Conservation (phyloP, 225 moss, liverwort and hornwort genomes). For the Antitrichia curtipendula region DNA sequence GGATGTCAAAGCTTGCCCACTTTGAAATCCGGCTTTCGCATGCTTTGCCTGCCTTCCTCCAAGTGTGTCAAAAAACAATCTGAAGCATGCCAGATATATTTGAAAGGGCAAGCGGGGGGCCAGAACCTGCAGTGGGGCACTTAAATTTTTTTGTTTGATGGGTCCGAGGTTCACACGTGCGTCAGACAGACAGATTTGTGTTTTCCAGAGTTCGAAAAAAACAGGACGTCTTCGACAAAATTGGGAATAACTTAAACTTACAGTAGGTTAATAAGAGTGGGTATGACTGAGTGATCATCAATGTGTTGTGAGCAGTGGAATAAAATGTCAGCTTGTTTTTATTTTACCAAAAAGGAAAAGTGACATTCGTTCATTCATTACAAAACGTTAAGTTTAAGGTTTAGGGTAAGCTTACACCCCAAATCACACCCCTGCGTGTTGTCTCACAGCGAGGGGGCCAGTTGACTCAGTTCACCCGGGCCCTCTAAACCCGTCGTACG, state of each 20-base stretch:
- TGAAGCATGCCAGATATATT: slow-evolving; percentile 2
- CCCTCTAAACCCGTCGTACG: too few species aligned
- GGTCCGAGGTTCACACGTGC: neutral
- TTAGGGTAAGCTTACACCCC: too few species aligned
- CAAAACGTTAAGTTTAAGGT: too few species aligned
- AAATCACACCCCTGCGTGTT: too few species aligned
- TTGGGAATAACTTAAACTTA: neutral
- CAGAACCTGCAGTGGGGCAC: neutral
- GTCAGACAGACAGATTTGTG: neutral
- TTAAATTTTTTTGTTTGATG: neutral
- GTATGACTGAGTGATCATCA: neutral
- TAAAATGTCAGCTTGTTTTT: neutral
- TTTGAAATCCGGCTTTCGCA: neutral
- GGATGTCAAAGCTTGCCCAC: neutral
- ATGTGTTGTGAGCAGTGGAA: neutral
- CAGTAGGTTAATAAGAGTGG: too few species aligned
- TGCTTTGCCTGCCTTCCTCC: neutral
- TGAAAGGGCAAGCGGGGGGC: neutral
- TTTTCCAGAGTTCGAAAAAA: too few species aligned
- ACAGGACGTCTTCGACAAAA: neutral
- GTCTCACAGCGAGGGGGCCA: too few species aligned
- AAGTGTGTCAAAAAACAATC: neutral
- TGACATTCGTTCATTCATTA: too few species aligned
- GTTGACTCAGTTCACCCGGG: too few species aligned
- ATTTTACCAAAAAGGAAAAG: too few species aligned